Percentiles rank a stretch among this genome's conserved stretches.
Evolutionary conservation across 805 yeast species (phyloP).

Genomic region (Huiozyma sinensis): DNA sequence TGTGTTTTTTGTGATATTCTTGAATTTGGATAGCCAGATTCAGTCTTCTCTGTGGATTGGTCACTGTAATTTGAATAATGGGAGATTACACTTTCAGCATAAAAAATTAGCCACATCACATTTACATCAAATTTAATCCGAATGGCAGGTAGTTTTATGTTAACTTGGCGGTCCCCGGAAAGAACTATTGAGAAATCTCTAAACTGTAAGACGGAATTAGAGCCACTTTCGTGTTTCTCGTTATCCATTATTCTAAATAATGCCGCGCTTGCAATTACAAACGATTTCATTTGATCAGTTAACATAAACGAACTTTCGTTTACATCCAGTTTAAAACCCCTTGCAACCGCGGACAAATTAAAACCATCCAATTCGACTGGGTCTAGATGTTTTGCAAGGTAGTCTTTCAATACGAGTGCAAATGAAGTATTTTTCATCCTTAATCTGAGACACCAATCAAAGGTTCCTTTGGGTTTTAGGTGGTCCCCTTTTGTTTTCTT

Average conservation of each 20-base stretch:
- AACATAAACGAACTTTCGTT: slow-evolving; percentile 14
- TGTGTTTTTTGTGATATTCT: background rate
- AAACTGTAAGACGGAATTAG: slow-evolving; percentile 12
- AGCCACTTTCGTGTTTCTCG: slow-evolving; percentile 2
- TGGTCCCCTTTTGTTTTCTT: background rate
- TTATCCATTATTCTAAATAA: slow-evolving; percentile 19
- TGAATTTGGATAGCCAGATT: background rate
- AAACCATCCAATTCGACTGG: slow-evolving; percentile 10
- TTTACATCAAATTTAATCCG: slow-evolving; percentile 22
- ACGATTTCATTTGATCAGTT: slow-evolving; percentile 3
- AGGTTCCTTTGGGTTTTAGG: background rate
- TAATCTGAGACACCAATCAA: slow-evolving; percentile 15
- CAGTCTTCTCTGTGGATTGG: too few species aligned
- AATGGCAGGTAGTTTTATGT: slow-evolving; percentile 13
- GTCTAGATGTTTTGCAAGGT: slow-evolving; percentile 17
- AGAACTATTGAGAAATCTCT: slow-evolving; percentile 7
- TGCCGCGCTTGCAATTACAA: slow-evolving; percentile 11
- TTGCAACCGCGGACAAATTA: slow-evolving; percentile 15
- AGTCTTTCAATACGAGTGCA: slow-evolving; percentile 16
- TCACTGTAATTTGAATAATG: slow-evolving; percentile 5
- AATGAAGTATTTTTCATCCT: slow-evolving; percentile 20
- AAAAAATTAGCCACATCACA: slow-evolving; percentile 21
- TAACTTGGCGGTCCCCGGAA: background rate
- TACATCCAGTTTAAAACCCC: slow-evolving; percentile 17
- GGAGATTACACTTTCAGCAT: slow-evolving; percentile 9